Percentiles rank a stretch among this genome's conserved stretches.
These are phyloP conservation scores for Aspergillus novofumigatus DNA, from an alignment of 2,329 filamentous ascomycete species.

Conservation along the genomic window DNA sequence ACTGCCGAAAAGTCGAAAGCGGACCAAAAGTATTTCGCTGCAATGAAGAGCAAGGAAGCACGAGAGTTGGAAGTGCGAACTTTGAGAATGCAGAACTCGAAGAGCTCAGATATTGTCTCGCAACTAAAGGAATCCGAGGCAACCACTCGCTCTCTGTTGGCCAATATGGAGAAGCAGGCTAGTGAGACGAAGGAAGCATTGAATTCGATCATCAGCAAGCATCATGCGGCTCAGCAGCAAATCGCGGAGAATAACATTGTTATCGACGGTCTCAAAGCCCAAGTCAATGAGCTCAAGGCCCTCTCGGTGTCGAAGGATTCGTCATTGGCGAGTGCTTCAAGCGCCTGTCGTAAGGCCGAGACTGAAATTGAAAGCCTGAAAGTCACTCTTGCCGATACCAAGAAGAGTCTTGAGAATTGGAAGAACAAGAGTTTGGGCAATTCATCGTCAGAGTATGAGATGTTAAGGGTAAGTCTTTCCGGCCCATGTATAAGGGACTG, in stretches of 20 bases:
- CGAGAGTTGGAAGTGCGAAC: slow-evolving; percentile 75
- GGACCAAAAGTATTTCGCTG: slow-evolving; percentile 95
- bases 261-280: slow-evolving; percentile 68
- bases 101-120: slow-evolving; percentile 88
- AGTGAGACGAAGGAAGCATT: slow-evolving; percentile 77
- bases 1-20: slow-evolving; percentile 91
- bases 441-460: slow-evolving; percentile 76
- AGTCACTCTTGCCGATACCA: slow-evolving; percentile 69
- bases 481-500: neutral
- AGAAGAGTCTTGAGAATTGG: slow-evolving; percentile 81
- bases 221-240: slow-evolving; percentile 70
- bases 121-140: slow-evolving; percentile 88
- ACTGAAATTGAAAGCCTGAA: slow-evolving; percentile 75
- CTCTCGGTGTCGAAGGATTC: slow-evolving; percentile 73
- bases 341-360: slow-evolving; percentile 57
- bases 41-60: slow-evolving; percentile 88
- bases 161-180: slow-evolving; percentile 87
- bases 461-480: slow-evolving; percentile 68
- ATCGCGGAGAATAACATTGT: slow-evolving; percentile 65
- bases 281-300: slow-evolving; percentile 71
- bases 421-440: slow-evolving; percentile 78
- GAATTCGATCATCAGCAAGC: slow-evolving; percentile 64
- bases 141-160: slow-evolving; percentile 68
- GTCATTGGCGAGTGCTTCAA: slow-evolving; percentile 60
- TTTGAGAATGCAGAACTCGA: slow-evolving; percentile 75